Evolutionary conservation across 1,139 yeast genomes (phyloP), one percentile per base, ranked within the genome.

Genomic region (Taphrina betulina): DNA sequence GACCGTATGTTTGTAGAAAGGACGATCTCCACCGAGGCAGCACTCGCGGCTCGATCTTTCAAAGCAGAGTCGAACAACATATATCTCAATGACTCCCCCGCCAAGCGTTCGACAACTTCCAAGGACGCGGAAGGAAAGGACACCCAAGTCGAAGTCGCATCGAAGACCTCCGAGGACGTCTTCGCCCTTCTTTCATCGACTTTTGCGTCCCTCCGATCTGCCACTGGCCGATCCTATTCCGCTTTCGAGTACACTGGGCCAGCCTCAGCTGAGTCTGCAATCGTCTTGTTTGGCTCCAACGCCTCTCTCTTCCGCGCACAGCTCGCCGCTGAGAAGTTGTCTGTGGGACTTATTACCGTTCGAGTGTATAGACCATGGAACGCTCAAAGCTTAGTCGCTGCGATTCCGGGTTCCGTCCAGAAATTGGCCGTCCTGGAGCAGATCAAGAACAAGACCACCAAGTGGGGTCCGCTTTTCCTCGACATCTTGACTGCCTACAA

Each of bases 321-420:
- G n/a, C 58, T 68, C 38, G 61, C 60, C 31, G 63, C 63, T 48
- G 64, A 64, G 34, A 67, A 73, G 36, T 69, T 75, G 22, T 66
- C 71, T 51, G 73, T 76, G 12, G 79, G 83, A 26, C 66, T 85
- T 38, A 71, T 85, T 36, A 72, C 80, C 4, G 74, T 86, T 48
- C 79, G 83, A 40, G 77, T 80, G 26, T 84, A 83, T 71, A 77
- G 85, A 64, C 96, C 96, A 12, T 85, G 88, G 73, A 72, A 77
- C 60, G 71, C 83, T 54, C 69, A 71, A 12, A 69, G 72, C 17
- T 73, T 88, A 41, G 72, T 83, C 52, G 66, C 73, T 2, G 66
- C 72, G 1, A 66, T 87, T 36, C 92, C 95, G 26, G 62, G 76
- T 0, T 68, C 80, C 1, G 78, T 83, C 34, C 75, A 75, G 54